phyloP scores from a whole-genome alignment of 2,329 filamentous ascomycete genomes.

The Aureobasidium sp. region DNA sequence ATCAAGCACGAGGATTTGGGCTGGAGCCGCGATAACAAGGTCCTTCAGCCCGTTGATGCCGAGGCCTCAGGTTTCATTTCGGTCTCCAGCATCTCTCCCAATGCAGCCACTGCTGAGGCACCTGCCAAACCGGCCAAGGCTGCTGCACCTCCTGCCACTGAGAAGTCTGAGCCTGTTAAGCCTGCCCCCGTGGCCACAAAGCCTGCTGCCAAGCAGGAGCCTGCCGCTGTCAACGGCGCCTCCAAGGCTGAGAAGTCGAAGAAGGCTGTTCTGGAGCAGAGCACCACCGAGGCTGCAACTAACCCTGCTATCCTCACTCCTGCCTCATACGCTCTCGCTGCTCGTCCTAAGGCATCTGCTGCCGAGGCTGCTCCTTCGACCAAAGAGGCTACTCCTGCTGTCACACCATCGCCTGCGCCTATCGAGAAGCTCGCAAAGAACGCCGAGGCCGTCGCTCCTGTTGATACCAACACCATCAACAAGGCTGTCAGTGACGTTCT shows the following conservation, averaged over 20 bases:
- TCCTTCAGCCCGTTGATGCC: conserved; percentile 70
- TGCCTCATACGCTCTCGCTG: conserved; percentile 37
- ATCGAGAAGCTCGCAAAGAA: conserved; percentile 8
- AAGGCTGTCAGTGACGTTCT: conserved; percentile 16
- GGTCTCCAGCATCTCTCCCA: conserved; percentile 49
- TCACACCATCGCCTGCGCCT: not conserved
- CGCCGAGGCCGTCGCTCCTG: conserved; percentile 19
- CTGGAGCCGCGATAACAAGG: conserved; percentile 86
- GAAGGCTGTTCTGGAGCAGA: conserved; percentile 10
- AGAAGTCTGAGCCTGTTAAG: conserved; percentile 22
- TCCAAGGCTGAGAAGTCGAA: conserved; percentile 18
- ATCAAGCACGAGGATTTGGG: conserved; percentile 86
- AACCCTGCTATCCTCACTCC: conserved; percentile 29
- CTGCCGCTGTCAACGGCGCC: conserved; percentile 16
- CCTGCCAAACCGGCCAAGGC: conserved; percentile 24
- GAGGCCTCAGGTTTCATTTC: conserved; percentile 65
- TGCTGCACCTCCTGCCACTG: conserved; percentile 20
- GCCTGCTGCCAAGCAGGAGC: conserved; percentile 20
- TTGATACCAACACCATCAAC: conserved; percentile 15
- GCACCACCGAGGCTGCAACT: conserved; percentile 1
- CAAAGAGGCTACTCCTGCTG: not conserved
- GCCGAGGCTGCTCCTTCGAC: not conserved
- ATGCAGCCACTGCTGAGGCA: conserved; percentile 28
- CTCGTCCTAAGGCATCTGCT: conserved; percentile 19
- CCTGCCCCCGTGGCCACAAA: conserved; percentile 19